Percentiles rank a stretch among this genome's conserved stretches.
phyloP scores from a whole-genome alignment of 768 basidiomycete genomes.

The Lentinula raphanica region DNA sequence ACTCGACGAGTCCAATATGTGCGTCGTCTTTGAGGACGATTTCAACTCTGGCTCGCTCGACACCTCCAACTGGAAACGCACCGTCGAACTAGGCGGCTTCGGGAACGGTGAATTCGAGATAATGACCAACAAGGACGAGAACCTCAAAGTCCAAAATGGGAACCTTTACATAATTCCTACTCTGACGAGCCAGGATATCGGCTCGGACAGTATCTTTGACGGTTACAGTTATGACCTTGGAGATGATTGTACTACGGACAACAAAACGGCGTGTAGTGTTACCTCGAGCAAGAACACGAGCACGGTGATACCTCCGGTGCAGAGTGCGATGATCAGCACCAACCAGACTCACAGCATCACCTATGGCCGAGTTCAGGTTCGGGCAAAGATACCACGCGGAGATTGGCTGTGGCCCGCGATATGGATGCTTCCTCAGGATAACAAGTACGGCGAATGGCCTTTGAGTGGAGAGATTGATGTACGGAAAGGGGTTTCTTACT shows the following conservation, averaged over 20 bases:
- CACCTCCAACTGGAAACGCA: constrained; percentile 52
- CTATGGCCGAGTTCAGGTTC: constrained; percentile 22
- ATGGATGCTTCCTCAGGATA: constrained; percentile 68
- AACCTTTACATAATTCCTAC: constrained; percentile 80
- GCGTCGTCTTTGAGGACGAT: constrained; percentile 67
- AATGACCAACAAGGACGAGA: constrained; percentile 55
- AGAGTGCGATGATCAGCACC: constrained; percentile 71
- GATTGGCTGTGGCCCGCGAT: constrained; percentile 49
- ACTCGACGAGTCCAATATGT: constrained; percentile 34
- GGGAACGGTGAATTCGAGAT: constrained; percentile 80
- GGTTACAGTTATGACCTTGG: constrained; percentile 62
- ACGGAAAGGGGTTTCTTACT: constrained; percentile 19
- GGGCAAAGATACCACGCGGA: constrained; percentile 57
- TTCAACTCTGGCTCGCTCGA: constrained; percentile 45
- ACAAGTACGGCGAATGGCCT: constrained; percentile 63
- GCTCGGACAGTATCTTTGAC: constrained; percentile 41
- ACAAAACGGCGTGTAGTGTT: constrained; percentile 20
- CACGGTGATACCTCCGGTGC: constrained; percentile 68
- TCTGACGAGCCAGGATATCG: constrained; percentile 52
- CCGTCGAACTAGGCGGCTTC: constrained; percentile 72
- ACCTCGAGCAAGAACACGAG: constrained; percentile 32
- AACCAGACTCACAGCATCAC: constrained; percentile 49
- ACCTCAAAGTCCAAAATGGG: constrained; percentile 62
- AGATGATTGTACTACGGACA: constrained; percentile 45
- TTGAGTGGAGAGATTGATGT: constrained; percentile 48